Conservation (phyloP, 495 filamentous ascomycete species). For the Monascus purpureus region DNA sequence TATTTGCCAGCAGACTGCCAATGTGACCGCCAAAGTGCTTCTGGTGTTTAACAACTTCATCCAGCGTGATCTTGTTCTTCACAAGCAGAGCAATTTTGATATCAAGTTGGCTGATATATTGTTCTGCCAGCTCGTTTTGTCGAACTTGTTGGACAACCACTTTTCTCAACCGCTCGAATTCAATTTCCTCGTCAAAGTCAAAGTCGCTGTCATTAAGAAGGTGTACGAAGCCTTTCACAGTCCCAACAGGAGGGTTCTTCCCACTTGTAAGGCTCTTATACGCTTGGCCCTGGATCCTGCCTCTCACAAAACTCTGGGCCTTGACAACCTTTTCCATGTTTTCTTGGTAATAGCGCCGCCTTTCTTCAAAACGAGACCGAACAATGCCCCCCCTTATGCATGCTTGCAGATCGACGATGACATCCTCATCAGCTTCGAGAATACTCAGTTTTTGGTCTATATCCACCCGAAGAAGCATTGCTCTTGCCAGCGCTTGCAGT, state of each 20-base stretch:
- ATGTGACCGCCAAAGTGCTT: constrained; percentile 90
- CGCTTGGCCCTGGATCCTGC: constrained; percentile 86
- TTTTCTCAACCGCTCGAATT: constrained; percentile 85
- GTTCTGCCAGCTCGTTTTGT: constrained; percentile 92
- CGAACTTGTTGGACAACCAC: constrained; percentile 93
- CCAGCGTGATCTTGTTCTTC: constrained; percentile 98
- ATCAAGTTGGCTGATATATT: constrained; percentile 94
- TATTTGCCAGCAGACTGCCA: constrained; percentile 73
- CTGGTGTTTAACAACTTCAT: constrained; percentile 95
- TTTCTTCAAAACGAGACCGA: constrained; percentile 62
- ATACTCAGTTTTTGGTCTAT: constrained; percentile 56
- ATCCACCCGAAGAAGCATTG: constrained; percentile 60
- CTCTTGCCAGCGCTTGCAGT: constrained; percentile 62
- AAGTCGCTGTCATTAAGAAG: constrained; percentile 96
- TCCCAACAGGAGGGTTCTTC: constrained; percentile 94
- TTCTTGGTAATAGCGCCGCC: constrained; percentile 75
- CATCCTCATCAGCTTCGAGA: constrained; percentile 69
- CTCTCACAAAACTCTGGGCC: constrained; percentile 90
- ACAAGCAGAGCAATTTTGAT: constrained; percentile 98
- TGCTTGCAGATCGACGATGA: constrained; percentile 60
- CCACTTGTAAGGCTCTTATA: constrained; percentile 92
- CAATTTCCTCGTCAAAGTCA: constrained; percentile 96
- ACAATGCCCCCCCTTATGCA: constrained; percentile 60
- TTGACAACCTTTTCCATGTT: constrained; percentile 99
- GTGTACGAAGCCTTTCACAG: constrained; percentile 95